phyloP scores from a whole-genome alignment of 1,284 basidiomycete species.

The Heterobasidion occidentale region DNA sequence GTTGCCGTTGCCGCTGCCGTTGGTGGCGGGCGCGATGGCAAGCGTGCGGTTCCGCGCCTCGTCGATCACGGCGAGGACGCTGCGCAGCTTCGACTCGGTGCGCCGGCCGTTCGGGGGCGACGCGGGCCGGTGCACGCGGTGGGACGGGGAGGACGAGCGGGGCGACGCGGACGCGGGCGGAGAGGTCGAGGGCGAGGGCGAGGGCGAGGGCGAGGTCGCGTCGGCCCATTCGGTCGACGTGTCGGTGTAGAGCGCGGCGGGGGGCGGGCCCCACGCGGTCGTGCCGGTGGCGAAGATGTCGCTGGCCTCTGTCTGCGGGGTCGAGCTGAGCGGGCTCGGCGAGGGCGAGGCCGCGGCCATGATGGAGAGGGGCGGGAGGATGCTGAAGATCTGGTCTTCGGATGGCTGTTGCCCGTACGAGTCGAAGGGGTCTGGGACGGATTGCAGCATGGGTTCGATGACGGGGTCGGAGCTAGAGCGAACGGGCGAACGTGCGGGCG shows the following conservation, averaged over 20 bases:
- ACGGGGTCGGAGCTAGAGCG: slow-evolving; percentile 72
- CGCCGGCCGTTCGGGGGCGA: slow-evolving; percentile 37
- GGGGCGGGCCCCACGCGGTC: slow-evolving; percentile 26
- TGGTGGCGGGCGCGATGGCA: slow-evolving; percentile 13
- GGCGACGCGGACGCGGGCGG: slow-evolving; percentile 37
- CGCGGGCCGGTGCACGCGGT: slow-evolving; percentile 30
- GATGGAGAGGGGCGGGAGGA: slow-evolving; percentile 77
- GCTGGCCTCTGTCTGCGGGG: slow-evolving; percentile 32
- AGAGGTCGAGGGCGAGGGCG: slow-evolving; percentile 21
- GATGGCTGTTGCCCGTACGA: slow-evolving; percentile 83
- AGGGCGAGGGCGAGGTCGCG: slow-evolving; percentile 21
- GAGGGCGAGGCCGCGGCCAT: slow-evolving; percentile 43
- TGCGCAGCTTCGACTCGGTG: slow-evolving; percentile 61
- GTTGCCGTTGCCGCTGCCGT: slow-evolving; percentile 2
- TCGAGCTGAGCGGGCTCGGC: slow-evolving; percentile 26
- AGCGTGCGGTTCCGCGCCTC: slow-evolving; percentile 31
- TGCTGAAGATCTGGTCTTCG: slow-evolving; percentile 90
- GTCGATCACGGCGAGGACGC: slow-evolving; percentile 55
- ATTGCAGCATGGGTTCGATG: slow-evolving; percentile 84
- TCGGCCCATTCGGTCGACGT: slow-evolving; percentile 46
- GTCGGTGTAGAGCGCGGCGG: slow-evolving; percentile 28
- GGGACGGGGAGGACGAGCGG: slow-evolving; percentile 27
- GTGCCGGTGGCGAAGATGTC: slow-evolving; percentile 28
- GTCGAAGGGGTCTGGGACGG: slow-evolving; percentile 89
- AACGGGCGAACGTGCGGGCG: slow-evolving; percentile 7